A percentile compares a stretch with the other conserved stretches of the same genome.
Conservation (phyloP, 345 rosid genomes). For the Murraya koenigii region DNA sequence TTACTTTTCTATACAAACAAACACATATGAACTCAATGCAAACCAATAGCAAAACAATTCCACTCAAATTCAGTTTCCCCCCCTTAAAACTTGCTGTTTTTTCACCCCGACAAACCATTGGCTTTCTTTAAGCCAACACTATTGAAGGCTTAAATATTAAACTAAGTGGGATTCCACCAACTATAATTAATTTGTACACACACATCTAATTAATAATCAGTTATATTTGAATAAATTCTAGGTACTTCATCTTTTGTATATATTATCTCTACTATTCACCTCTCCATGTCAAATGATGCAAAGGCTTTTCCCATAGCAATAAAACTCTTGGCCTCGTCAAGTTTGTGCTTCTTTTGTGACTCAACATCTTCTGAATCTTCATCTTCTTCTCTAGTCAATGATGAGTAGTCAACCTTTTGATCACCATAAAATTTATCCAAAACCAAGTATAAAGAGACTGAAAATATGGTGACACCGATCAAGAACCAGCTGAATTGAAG, state of each 20-base stretch:
- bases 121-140: constrained; percentile 28
- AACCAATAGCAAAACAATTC: not conserved
- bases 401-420: constrained; percentile 33
- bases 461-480: constrained; percentile 39
- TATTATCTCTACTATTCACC: constrained; percentile 15
- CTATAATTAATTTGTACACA: constrained; percentile 12
- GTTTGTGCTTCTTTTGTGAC: constrained; percentile 29
- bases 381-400: constrained; percentile 38
- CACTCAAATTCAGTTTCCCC: not conserved
- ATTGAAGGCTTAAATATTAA: constrained; percentile 25
- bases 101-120: not conserved
- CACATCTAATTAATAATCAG: not conserved
- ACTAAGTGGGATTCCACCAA: constrained; percentile 7
- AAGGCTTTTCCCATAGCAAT: constrained; percentile 33
- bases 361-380: constrained; percentile 48
- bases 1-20: not conserved
- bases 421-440: constrained; percentile 38
- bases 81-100: too few relatives aligned
- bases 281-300: constrained; percentile 37
- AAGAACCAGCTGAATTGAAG: constrained; percentile 65
- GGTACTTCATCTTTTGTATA: not conserved
- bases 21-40: not conserved
- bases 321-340: constrained; percentile 24
- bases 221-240: not conserved
- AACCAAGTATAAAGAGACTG: constrained; percentile 40